Evolutionary conservation across 306 rosid species (phyloP), one percentile per base, ranked within the genome.

Genomic region (Hippophae gyantsensis): DNA sequence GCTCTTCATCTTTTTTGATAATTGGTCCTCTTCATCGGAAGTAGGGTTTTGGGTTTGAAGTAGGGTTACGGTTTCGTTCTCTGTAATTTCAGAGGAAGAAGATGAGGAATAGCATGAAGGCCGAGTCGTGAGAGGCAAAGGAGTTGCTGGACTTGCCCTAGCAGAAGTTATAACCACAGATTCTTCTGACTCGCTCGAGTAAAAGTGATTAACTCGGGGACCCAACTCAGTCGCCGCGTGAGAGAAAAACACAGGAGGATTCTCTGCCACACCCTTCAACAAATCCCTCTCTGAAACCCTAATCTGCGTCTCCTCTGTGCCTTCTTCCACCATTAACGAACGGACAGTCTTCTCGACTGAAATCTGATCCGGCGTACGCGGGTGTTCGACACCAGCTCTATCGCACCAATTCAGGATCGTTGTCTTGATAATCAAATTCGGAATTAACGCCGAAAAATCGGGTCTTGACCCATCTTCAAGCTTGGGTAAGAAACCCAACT

Each of bases 191-290:
- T 79, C 74, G 72, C 77, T 78, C 40, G 72, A 74, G 67, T 74
- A 67, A 69, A 74, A 78, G n/a, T 43, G 66, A 51, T 78, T 77
- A 25, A 69, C 75, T 13, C 93, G 88, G 48, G 68, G 90, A 6
- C 85, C 82, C 1, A 88, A 57, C 71, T 92, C 96, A 0, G 99
- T 92, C 49, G 78, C 89, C 13, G 99, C 96, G 81, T 92, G 96
- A 4, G 95, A 80, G 76, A 73, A 70, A 12, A 57, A 61, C 65
- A 83, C 60, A 60, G 85, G 84, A 13, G 99, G 92, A 0, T 69
- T 70, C 7, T 85, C 88, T 10, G 88, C 83, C 1, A 90, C 90
- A 2, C 85, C 85, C 11, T 65, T 67, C 6, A 90, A 72, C 40
- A 92, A 71, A 63, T 78, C 93, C 70, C 52, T 68, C 69, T 92